Evolutionary conservation across 306 rosid species (phyloP).

Genomic region (Fagus sylvatica): DNA sequence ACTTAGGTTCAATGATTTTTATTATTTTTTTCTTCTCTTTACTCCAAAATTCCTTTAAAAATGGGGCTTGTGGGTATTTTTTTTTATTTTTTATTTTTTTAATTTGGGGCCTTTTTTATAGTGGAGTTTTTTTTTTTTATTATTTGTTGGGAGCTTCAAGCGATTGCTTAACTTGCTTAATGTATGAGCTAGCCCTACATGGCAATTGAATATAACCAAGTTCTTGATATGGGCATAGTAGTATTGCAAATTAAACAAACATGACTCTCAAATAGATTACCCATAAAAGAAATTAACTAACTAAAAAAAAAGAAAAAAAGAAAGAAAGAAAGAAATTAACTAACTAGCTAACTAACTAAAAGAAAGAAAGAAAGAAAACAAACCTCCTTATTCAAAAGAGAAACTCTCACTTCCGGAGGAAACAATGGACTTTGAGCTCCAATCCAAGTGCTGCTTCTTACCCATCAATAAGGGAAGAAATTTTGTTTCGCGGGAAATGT

Average conservation of each 20-base stretch:
- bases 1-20: no score
- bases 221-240: not conserved
- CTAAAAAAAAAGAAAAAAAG: accelerated
- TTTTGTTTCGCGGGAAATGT: constrained; percentile 10
- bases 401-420: constrained; percentile 25
- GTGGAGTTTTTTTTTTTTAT: no score
- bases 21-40: no score
- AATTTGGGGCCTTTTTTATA: no score
- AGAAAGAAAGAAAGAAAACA: not conserved
- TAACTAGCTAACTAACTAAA: no score
- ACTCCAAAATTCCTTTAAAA: no score
- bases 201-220: not conserved
- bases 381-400: constrained; percentile 34
- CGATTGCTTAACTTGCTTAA: no score
- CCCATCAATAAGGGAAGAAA: constrained; percentile 15
- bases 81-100: no score
- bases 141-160: no score
- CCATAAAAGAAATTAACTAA: not conserved
- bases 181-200: no score
- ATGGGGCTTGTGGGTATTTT: no score
- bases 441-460: constrained; percentile 31
- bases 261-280: not conserved
- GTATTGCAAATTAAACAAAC: not conserved
- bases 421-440: constrained; percentile 12
- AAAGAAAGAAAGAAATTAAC: no score